These are phyloP conservation scores for Colletotrichum sp. DNA, from an alignment of 2,329 filamentous ascomycete genomes.

Conservation along the genomic window DNA sequence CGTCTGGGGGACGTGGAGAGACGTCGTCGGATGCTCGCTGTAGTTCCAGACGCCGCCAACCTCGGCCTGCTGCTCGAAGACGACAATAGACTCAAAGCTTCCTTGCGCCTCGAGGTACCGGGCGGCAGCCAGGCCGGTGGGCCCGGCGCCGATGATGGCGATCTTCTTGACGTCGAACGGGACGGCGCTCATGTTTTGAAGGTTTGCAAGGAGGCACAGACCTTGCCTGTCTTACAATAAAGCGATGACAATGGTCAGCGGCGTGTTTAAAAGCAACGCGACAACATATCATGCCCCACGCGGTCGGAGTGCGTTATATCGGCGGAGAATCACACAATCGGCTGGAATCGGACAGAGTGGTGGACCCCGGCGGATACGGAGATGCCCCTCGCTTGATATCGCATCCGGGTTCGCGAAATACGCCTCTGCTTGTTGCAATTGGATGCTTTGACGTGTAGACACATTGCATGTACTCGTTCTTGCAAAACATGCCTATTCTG, in stretches of 20 bases:
- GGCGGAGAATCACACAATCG: constrained; percentile 17
- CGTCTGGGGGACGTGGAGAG: constrained; percentile 70
- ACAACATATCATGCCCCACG: not conserved
- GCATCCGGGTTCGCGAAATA: not conserved
- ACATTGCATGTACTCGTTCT: not conserved
- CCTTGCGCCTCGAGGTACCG: constrained; percentile 79
- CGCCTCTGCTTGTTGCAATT: not conserved
- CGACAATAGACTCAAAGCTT: constrained; percentile 69
- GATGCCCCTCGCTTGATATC: not conserved
- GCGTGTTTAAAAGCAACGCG: not conserved
- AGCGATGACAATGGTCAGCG: not conserved
- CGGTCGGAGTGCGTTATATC: constrained; percentile 16
- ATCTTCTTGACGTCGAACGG: constrained; percentile 63
- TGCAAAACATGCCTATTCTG: constrained; percentile 1
- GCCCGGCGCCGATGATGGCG: constrained; percentile 84
- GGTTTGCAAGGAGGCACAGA: not conserved
- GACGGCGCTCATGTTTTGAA: not conserved
- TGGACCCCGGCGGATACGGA: constrained; percentile 3
- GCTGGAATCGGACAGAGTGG: constrained; percentile 5
- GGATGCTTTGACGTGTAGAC: not conserved
- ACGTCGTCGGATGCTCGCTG: constrained; percentile 53
- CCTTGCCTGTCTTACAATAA: not conserved
- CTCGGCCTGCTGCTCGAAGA: constrained; percentile 82
- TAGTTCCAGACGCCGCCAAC: constrained; percentile 91
- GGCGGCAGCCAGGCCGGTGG: constrained; percentile 77